Conservation (phyloP, 1,139 yeast genomes). For the Ogataea hybrid region DNA sequence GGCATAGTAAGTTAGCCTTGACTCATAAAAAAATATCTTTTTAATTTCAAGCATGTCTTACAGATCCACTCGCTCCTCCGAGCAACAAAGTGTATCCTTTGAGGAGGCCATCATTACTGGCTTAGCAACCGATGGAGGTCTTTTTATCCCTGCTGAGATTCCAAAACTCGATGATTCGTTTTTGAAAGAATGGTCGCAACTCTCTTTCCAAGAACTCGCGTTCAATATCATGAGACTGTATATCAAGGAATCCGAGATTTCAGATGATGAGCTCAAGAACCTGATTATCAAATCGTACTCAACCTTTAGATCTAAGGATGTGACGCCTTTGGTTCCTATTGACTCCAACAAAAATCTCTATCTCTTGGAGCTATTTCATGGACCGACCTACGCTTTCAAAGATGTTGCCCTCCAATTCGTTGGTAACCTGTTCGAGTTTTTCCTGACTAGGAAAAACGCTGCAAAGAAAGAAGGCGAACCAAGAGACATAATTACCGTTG, state of each 20-base stretch:
- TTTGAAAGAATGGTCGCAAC: slow-evolving; percentile 64
- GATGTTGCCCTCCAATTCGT: slow-evolving; percentile 98
- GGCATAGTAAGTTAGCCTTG: not conserved
- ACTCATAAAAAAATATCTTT: not conserved
- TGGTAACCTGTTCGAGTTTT: slow-evolving; percentile 93
- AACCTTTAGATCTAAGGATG: slow-evolving; percentile 80
- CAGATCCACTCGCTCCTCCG: slow-evolving; percentile 82
- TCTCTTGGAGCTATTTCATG: slow-evolving; percentile 91
- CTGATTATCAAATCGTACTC: slow-evolving; percentile 75
- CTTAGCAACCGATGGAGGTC: slow-evolving; percentile 94
- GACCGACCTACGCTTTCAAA: slow-evolving; percentile 98
- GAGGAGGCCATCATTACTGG: slow-evolving; percentile 95
- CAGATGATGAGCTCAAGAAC: slow-evolving; percentile 59
- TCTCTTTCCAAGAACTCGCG: slow-evolving; percentile 83
- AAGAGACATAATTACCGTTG: slow-evolving; percentile 86
- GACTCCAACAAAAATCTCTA: slow-evolving; percentile 56
- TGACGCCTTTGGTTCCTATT: slow-evolving; percentile 76
- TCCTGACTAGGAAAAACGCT: slow-evolving; percentile 73
- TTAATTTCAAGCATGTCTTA: slow-evolving; percentile 39
- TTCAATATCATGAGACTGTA: slow-evolving; percentile 80
- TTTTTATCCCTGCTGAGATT: slow-evolving; percentile 81
- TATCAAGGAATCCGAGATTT: slow-evolving; percentile 67
- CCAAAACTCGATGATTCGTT: slow-evolving; percentile 66
- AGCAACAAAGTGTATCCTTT: slow-evolving; percentile 59
- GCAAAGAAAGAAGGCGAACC: slow-evolving; percentile 54